These are phyloP conservation scores for Xanthoceras sorbifolium DNA, from an alignment of 345 rosid species.

Conservation along the genomic window DNA sequence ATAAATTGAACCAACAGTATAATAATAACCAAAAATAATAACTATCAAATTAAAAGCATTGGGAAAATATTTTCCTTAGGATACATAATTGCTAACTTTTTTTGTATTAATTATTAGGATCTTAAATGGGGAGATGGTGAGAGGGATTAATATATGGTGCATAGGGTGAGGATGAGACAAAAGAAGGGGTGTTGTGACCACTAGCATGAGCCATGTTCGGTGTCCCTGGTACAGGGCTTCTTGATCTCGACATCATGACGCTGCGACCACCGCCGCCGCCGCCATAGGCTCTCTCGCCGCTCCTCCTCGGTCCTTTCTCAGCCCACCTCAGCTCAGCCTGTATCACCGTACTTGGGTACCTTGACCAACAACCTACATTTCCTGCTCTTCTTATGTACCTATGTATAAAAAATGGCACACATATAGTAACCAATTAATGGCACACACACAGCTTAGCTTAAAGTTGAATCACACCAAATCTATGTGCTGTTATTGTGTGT, in stretches of 20 bases:
- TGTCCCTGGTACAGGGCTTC: slow-evolving; percentile 28
- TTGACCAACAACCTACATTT: slow-evolving; percentile 40
- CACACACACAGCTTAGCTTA: too few relatives aligned
- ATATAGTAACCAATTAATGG: background rate
- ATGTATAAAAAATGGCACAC: background rate
- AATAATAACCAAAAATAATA: background rate
- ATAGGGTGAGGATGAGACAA: slow-evolving; percentile 30
- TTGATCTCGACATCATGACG: slow-evolving; percentile 33
- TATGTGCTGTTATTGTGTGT: too few relatives aligned
- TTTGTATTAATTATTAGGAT: background rate
- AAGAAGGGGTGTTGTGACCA: slow-evolving; percentile 29
- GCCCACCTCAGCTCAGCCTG: slow-evolving; percentile 71
- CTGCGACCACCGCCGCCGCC: slow-evolving; percentile 26
- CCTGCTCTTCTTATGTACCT: slow-evolving; percentile 65
- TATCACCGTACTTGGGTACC: slow-evolving; percentile 40
- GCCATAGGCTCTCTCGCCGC: slow-evolving; percentile 33
- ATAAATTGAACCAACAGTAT: background rate
- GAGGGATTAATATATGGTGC: slow-evolving; percentile 32
- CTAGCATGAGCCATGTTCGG: slow-evolving; percentile 16
- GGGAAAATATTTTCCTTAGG: background rate
- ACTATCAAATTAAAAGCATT: background rate
- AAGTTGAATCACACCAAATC: too few relatives aligned
- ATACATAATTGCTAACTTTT: background rate
- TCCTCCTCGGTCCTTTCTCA: slow-evolving; percentile 61
- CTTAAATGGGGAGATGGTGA: slow-evolving; percentile 39